Percentiles rank a stretch among this genome's conserved stretches.
Conservation (phyloP, 352 stramenopile species). For the Pythium dissotocum region DNA sequence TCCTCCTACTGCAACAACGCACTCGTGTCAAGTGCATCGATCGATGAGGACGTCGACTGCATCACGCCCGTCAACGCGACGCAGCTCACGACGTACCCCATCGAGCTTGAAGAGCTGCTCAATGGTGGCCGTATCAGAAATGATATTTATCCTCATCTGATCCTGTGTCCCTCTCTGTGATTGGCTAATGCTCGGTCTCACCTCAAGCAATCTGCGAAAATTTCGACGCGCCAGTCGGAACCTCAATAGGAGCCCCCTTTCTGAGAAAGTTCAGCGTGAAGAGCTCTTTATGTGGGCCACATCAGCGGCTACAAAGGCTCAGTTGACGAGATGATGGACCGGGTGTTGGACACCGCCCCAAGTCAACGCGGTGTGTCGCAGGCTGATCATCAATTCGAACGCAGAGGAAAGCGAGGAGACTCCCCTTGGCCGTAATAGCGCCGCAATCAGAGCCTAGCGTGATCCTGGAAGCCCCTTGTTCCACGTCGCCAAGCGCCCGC, state of each 20-base stretch:
- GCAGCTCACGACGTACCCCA: conserved; percentile 16
- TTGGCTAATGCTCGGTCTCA: conserved; percentile 7
- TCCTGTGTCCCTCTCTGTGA: too few relatives aligned
- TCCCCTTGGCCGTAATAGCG: too few relatives aligned
- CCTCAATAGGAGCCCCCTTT: conserved; percentile 9
- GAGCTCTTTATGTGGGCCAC: conserved; percentile 14
- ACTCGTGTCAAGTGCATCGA: not conserved
- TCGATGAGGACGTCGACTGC: conserved; percentile 12
- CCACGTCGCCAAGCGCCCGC: too few relatives aligned
- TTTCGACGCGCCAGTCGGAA: not conserved
- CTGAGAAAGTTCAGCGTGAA: conserved; percentile 15
- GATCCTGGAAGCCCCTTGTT: too few relatives aligned
- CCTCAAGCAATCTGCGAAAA: not conserved
- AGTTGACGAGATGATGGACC: too few relatives aligned
- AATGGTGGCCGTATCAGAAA: conserved; percentile 5
- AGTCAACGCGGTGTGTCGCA: too few relatives aligned
- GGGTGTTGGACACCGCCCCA: too few relatives aligned
- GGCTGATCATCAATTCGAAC: too few relatives aligned
- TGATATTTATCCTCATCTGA: not conserved
- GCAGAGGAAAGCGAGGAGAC: too few relatives aligned
- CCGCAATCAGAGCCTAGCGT: too few relatives aligned
- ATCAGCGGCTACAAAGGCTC: not conserved
- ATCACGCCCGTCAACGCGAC: not conserved
- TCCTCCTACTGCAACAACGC: conserved; percentile 11
- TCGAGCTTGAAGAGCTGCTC: conserved; percentile 23